These are phyloP conservation scores for Fusarium scirpi DNA, from an alignment of 2,329 filamentous ascomycete genomes.

Conservation along the genomic window DNA sequence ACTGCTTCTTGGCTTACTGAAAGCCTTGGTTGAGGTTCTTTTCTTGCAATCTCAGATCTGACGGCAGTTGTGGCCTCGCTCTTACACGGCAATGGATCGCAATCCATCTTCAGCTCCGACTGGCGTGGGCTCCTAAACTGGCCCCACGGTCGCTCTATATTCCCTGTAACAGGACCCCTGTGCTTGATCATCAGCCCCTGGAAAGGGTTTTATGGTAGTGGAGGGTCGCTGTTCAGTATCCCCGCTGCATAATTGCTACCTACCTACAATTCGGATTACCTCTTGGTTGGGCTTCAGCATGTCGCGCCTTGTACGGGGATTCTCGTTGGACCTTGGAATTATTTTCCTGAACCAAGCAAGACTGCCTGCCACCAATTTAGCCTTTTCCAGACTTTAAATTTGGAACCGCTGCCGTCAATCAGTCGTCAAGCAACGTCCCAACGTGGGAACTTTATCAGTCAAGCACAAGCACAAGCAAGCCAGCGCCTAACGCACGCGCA, in stretches of 20 bases:
- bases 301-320: slow-evolving; percentile 8
- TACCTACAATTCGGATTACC: slow-evolving; percentile 24
- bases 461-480: slow-evolving; percentile 11
- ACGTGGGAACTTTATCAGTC: slow-evolving; percentile 2
- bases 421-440: slow-evolving; percentile 16
- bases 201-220: slow-evolving; percentile 18
- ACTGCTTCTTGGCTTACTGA: slow-evolving; percentile 8
- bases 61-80: slow-evolving; percentile 13
- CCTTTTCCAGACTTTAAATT: slow-evolving; percentile 16
- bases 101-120: slow-evolving; percentile 12
- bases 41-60: slow-evolving; percentile 6
- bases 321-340: slow-evolving; percentile 11
- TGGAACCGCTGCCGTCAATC: slow-evolving; percentile 28
- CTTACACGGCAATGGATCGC: slow-evolving; percentile 12
- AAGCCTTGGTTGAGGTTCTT: neutral
- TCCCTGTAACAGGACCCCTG: slow-evolving; percentile 30
- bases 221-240: slow-evolving; percentile 22
- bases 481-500: slow-evolving; percentile 37
- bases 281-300: slow-evolving; percentile 30
- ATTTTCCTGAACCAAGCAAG: slow-evolving; percentile 19
- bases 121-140: neutral
- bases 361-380: slow-evolving; percentile 16
- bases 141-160: slow-evolving; percentile 17
- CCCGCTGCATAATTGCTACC: slow-evolving; percentile 25
- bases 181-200: slow-evolving; percentile 35